Evolutionary conservation across 805 yeast species (phyloP), one percentile per base, ranked within the genome.

Genomic region (Ogataea zsoltii): DNA sequence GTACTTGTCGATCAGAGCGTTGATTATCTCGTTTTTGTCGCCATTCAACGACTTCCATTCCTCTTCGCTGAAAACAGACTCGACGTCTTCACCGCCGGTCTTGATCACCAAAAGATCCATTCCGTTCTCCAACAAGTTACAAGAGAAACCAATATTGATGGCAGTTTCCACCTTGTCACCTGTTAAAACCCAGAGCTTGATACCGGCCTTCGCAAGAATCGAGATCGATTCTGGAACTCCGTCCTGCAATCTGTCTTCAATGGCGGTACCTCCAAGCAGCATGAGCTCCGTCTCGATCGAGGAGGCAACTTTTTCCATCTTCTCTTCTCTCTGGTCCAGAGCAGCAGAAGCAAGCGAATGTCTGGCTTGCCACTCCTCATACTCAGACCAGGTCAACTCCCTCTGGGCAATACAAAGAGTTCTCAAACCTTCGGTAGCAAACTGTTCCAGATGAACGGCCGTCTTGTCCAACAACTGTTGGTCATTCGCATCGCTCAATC

Each of bases 111-210:
- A 63, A 19, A 87, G 67, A 55, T 87, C 84, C 95, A 87, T 86
- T 38, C 84, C 87, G 52, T 76, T 83, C 44, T 83, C 84, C 45
- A 87, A 70, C 44, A 87, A 68, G 57, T 87, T 87, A 75, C 95
- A 87, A 2, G 91, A 84, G 60, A 87, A 87, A 3, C 94, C 95
- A 70, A 87, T 87, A 58, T 87, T 87, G 55, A 87, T 86, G 11
- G 94, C 95, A 26, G 95, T 87, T 65, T 87, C 95, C n/a, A 87
- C 88, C 64, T 85, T 86, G 64, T 87, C 95, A 68, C 95, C 95
- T 2, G 95, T 87, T 39, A 87, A 70, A 38, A 87, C 94, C 95
- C 95, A 87, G 42, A 87, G 68, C 63, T 87, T 87, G 45, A 87
- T 83, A 62, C 95, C 94, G 7, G 94, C 94, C 51, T 80, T 72